These are phyloP conservation scores for Fusarium siculi DNA, from an alignment of 2,329 filamentous ascomycete genomes.

Conservation along the genomic window DNA sequence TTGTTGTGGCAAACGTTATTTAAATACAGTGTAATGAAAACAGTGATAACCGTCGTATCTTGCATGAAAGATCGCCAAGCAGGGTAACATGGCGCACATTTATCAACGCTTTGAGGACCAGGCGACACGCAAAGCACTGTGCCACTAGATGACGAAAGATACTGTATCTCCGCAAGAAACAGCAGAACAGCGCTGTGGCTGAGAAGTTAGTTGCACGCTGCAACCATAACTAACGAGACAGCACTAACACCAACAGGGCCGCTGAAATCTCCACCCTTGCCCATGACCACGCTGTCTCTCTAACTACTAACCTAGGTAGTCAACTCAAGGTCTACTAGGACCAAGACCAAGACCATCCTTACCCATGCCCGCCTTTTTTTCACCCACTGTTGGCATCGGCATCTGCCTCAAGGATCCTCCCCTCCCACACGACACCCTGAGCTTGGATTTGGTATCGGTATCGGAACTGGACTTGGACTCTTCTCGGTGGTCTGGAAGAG, in stretches of 20 bases:
- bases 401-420: constrained; percentile 36
- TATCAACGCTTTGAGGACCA: neutral
- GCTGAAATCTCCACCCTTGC: constrained; percentile 15
- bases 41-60: constrained; percentile 2
- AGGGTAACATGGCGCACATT: constrained; percentile 4
- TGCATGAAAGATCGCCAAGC: neutral
- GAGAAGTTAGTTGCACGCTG: constrained; percentile 12
- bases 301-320: neutral
- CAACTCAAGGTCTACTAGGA: neutral
- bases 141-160: neutral
- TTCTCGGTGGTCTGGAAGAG: constrained; percentile 37
- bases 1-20: constrained; percentile 11
- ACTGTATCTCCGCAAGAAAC: constrained; percentile 6
- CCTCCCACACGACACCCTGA: constrained; percentile 39
- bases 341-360: constrained; percentile 28
- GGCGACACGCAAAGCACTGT: constrained; percentile 10
- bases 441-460: constrained; percentile 18
- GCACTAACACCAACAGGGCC: neutral
- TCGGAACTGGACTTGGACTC: constrained; percentile 16
- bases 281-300: constrained; percentile 25
- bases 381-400: constrained; percentile 44
- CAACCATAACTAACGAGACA: constrained; percentile 7
- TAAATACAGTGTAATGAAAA: constrained; percentile 20
- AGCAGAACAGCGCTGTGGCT: constrained; percentile 17
- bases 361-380: constrained; percentile 43